These are phyloP conservation scores for Fusarium coffeatum DNA, from an alignment of 2,329 filamentous ascomycete species.

Conservation along the genomic window DNA sequence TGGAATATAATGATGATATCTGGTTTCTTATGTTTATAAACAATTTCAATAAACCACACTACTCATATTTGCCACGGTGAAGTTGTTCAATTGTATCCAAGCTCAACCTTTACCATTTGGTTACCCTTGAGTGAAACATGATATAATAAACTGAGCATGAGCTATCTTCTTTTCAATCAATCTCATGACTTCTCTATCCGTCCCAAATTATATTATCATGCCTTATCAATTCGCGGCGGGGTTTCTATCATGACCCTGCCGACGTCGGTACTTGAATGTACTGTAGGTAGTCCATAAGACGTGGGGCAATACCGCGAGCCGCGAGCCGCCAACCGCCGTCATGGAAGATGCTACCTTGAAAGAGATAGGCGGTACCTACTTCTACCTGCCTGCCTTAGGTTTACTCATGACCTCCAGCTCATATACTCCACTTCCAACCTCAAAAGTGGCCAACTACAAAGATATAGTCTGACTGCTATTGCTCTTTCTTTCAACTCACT, in stretches of 20 bases:
- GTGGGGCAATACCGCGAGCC: slow-evolving; percentile 44
- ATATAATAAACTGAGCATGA: neutral
- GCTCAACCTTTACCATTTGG: neutral
- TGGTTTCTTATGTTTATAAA: neutral
- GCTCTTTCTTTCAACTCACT: slow-evolving; percentile 7
- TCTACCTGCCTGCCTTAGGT: slow-evolving; percentile 1
- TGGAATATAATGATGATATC: no score
- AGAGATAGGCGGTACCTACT: neutral
- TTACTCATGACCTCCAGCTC: slow-evolving; percentile 27
- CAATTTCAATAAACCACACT: neutral
- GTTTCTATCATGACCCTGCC: slow-evolving; percentile 33
- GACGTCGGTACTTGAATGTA: slow-evolving; percentile 36
- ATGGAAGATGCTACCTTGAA: slow-evolving; percentile 10
- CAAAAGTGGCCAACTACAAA: slow-evolving; percentile 32
- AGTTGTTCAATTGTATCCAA: neutral
- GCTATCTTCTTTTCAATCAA: neutral
- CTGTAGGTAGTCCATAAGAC: neutral
- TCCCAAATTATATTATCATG: neutral
- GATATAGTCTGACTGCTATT: slow-evolving; percentile 20
- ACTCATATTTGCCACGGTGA: neutral
- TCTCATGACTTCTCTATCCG: neutral
- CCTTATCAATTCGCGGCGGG: slow-evolving; percentile 35
- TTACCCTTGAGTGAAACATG: neutral
- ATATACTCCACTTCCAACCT: slow-evolving; percentile 41
- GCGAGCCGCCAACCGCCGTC: slow-evolving; percentile 39